Evolutionary conservation across 148 eudicot genomes (phyloP), one percentile per base, ranked within the genome.

Genomic region (Agrostemma githago): DNA sequence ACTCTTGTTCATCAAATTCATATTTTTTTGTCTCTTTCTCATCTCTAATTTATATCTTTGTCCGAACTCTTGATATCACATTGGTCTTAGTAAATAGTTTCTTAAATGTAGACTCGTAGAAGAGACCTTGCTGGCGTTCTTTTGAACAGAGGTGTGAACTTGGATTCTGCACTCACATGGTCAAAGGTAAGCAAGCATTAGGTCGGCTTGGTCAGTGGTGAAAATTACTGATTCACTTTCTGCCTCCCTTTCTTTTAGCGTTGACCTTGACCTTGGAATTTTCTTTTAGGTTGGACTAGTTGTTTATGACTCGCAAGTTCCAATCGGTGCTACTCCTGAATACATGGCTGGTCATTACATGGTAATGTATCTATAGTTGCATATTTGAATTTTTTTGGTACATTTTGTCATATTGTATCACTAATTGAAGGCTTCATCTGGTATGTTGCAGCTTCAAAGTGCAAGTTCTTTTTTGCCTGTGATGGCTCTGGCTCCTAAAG

Each of bases 281-380:
- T 56, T 68, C n/a, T 65, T 51, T 77, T 80, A 94, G 98, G 98
- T 94, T 74, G 98, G 97, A 59, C 77, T 94, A 78, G 89, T 83
- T 64, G 93, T 94, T 9, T 94, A 91, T 80, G 97, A 94, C 56
- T 92, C 97, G 9, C 98, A 94, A 92, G 98, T 94, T 65, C 97
- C 98, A 5, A 84, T 91, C 78, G 97, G 98, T 79, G 98, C 98
- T 57, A 91, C 98, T 73, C 96, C 93, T 21, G 98, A 91, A 77
- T 94, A 91, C 68, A 88, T 94, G 98, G 97, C 98, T 76, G 97
- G 98, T 74, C 88, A 91, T 79, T 91, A 94, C 80, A 91, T 94
- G 97, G 98, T 94, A 91, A 20, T 16, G 65, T 79, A 11, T 67
- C 14, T 43, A 44, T 65, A 43, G 7, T 40, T 66, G 41, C 37